Percentiles rank a stretch among this genome's conserved stretches.
These are phyloP conservation scores for Hypoxylon sp. DNA, from an alignment of 2,329 filamentous ascomycete genomes.

Conservation along the genomic window DNA sequence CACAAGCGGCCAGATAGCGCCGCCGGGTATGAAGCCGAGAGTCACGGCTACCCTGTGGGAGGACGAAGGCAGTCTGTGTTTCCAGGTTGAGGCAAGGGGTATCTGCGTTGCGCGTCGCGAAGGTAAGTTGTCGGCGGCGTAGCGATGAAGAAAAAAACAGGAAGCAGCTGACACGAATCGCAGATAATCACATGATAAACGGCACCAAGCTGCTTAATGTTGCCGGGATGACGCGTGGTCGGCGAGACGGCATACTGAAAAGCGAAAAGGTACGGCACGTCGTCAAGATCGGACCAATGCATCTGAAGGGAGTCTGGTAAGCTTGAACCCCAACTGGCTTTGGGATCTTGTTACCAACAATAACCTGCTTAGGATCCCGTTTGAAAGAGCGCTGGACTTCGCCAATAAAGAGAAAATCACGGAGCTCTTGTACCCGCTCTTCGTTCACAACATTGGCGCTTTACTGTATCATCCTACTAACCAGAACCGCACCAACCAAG, in stretches of 20 bases:
- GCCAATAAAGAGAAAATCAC: constrained; percentile 99
- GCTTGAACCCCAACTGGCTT: constrained; percentile 45
- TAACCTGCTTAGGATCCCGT: constrained; percentile 80
- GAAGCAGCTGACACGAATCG: constrained; percentile 28
- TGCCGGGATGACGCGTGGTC: constrained; percentile 95
- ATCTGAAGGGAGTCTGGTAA: constrained; percentile 96
- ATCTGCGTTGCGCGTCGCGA: constrained; percentile 95
- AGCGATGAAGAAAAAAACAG: background rate
- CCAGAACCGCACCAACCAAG: constrained; percentile 79
- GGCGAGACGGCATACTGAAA: constrained; percentile 94
- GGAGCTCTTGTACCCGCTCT: constrained; percentile 90
- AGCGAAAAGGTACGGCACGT: constrained; percentile 97
- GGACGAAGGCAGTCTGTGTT: constrained; percentile 96
- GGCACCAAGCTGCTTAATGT: constrained; percentile 97
- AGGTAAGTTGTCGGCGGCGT: constrained; percentile 60
- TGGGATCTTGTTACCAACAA: constrained; percentile 19
- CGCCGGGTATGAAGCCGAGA: constrained; percentile 92
- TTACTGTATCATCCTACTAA: constrained; percentile 94
- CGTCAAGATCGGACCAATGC: constrained; percentile 99
- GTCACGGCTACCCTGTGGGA: constrained; percentile 98
- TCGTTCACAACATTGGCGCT: constrained; percentile 95
- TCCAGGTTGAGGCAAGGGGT: constrained; percentile 94
- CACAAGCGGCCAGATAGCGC: constrained; percentile 89
- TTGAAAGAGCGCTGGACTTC: constrained; percentile 96
- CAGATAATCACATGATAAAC: constrained; percentile 98